Evolutionary conservation across 371 early-diverging fungal genomes (phyloP), one percentile per base, ranked within the genome.

Genomic region (Syncephalastrum monosporum): DNA sequence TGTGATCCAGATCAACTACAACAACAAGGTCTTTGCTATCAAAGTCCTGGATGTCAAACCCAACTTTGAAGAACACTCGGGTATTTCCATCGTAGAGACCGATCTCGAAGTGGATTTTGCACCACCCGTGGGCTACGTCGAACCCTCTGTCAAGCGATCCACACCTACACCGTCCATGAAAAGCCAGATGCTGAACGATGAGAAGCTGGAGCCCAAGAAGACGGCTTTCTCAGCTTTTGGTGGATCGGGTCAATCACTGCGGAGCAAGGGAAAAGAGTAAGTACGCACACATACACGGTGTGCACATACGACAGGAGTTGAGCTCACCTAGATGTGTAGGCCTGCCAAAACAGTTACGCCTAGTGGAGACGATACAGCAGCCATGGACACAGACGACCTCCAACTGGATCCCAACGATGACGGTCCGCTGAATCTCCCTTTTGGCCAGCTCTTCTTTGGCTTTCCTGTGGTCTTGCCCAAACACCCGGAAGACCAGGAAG

Each of bases 51-150:
- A 99, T 65, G 91, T 92, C 21, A 89, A 91, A 61, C 99, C 99
- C 23, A 71, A 62, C 49, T 59, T 56, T 67, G 72, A 65, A 56
- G 75, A 57, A 15, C 88, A 82, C 53, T 78, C 72, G 3, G 95
- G 93, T 25, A 93, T 99, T 55, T 94, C 93, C 23, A 94, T 99
- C 61, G 87, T 99, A 7, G 99, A 99, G 72, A 99, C 99, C 0
- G 99, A 99, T 85, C 73, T 99, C 50, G 95, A 95, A 69, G 95
- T 94, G 1, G 99, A 99, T 62, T 99, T 99, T 80, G 98, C 95
- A 4, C 88, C 99, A 19, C 99, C 99, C 14, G 74, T 96, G 0
- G 99, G 99, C 5, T 99, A 99, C 73, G 87, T 90, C 33, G 99
- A 99, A 68, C 96, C 97, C 5, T 50, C 61, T 13, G 19, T 4